A percentile compares a stretch with the other conserved stretches of the same genome.
Evolutionary conservation across 345 rosid species (phyloP).

Genomic region (Rhodamnia argentea): DNA sequence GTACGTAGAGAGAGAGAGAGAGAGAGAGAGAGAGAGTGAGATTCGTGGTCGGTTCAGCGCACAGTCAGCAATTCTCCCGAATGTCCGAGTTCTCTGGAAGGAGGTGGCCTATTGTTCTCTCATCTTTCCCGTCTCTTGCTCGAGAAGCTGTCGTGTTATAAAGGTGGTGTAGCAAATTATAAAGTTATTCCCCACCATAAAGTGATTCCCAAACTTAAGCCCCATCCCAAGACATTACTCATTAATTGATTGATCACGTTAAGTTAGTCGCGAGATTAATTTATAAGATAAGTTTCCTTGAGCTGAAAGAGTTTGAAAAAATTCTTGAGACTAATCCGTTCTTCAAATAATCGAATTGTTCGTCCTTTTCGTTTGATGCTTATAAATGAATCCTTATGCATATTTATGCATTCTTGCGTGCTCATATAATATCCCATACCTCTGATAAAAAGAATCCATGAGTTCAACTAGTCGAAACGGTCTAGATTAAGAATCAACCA

Average conservation of each 20-base stretch:
- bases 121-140: neutral
- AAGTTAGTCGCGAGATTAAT: neutral
- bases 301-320: too few relatives aligned
- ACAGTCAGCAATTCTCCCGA: neutral
- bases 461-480: neutral
- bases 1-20: neutral
- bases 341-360: neutral
- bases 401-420: neutral
- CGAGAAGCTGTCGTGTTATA: neutral
- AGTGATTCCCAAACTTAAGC: neutral
- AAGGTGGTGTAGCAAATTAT: neutral
- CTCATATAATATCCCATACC: too few relatives aligned
- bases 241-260: too few relatives aligned
- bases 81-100: neutral
- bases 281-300: neutral
- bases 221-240: too few relatives aligned
- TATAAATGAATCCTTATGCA: neutral
- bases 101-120: neutral
- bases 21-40: neutral
- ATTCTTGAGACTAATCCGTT: accelerated
- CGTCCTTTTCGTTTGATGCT: too few relatives aligned
- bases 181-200: neutral
- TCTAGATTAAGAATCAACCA: neutral
- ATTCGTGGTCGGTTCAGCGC: neutral
- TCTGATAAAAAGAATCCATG: too few relatives aligned